phyloP scores from a whole-genome alignment of 441 rosid species.

The Erysimum pusillum region DNA sequence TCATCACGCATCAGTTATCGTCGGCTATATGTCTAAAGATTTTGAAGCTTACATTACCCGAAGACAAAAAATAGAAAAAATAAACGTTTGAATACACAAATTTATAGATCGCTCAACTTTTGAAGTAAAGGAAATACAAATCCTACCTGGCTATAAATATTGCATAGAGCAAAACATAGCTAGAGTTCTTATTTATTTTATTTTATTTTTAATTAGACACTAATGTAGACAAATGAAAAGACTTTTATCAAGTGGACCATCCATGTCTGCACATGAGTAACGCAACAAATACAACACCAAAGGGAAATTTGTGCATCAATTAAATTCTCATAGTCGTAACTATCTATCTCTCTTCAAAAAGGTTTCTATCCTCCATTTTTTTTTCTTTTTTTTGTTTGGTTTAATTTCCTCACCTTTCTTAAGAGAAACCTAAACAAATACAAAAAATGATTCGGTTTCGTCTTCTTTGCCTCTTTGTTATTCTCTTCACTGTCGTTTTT shows the following conservation, averaged over 20 bases:
- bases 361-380: neutral
- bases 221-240: neutral
- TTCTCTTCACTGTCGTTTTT: conserved; percentile 31
- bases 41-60: too few species aligned
- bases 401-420: conserved; percentile 6
- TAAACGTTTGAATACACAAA: neutral
- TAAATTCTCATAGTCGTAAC: conserved; percentile 31
- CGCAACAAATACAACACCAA: conserved; percentile 26
- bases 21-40: neutral
- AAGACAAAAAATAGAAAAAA: too few species aligned
- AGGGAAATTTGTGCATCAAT: conserved; percentile 33
- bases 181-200: too few species aligned
- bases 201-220: too few species aligned
- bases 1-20: neutral
- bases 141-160: too few species aligned
- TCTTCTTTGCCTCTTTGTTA: conserved; percentile 32
- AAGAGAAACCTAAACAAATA: conserved; percentile 9
- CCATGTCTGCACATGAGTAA: conserved; percentile 35
- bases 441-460: conserved; percentile 51
- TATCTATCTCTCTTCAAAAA: conserved; percentile 26
- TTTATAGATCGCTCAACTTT: neutral
- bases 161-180: too few species aligned
- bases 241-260: conserved; percentile 45
- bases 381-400: neutral
- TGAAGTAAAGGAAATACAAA: neutral